phyloP scores from a whole-genome alignment of 768 basidiomycete genomes.

The Chiua virens region DNA sequence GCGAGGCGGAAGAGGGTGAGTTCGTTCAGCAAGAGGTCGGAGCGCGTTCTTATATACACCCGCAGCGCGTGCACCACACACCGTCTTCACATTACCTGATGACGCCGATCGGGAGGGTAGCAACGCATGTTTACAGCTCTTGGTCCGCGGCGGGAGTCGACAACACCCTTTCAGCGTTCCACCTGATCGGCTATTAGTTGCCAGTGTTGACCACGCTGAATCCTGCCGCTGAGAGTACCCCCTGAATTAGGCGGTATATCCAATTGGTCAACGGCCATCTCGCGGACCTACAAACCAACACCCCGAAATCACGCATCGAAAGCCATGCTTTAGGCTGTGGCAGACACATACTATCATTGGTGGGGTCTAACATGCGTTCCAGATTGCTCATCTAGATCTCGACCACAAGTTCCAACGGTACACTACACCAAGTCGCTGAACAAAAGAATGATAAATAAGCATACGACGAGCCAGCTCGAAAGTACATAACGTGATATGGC shows the following conservation, averaged over 20 bases:
- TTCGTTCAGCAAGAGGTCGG: not conserved
- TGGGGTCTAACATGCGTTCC: conserved; percentile 3
- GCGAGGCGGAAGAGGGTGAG: not conserved
- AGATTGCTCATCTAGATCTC: conserved; percentile 16
- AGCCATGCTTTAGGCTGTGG: conserved; percentile 1
- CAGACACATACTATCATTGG: not conserved
- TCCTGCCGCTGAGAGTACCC: conserved; percentile 19
- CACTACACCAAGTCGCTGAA: conserved; percentile 5
- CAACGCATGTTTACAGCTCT: conserved; percentile 14
- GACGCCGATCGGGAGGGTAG: conserved; percentile 1
- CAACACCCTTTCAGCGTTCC: conserved; percentile 20
- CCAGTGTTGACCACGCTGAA: conserved; percentile 23
- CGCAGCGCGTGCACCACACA: conserved; percentile 5
- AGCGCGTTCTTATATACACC: conserved; percentile 15
- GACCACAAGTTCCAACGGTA: not conserved
- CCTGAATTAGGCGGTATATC: conserved; percentile 4
- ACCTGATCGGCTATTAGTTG: conserved; percentile 23
- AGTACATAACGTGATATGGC: conserved; percentile 22
- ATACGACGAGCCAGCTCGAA: conserved; percentile 23
- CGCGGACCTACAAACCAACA: conserved; percentile 10
- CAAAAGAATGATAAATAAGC: conserved; percentile 14
- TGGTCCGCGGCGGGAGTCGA: conserved; percentile 1
- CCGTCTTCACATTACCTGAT: conserved; percentile 13
- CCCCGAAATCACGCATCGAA: not conserved
- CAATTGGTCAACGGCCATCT: conserved; percentile 17